Evolutionary conservation across 2,329 filamentous ascomycete genomes (phyloP).

Genomic region (Rachicladosporium sp.): DNA sequence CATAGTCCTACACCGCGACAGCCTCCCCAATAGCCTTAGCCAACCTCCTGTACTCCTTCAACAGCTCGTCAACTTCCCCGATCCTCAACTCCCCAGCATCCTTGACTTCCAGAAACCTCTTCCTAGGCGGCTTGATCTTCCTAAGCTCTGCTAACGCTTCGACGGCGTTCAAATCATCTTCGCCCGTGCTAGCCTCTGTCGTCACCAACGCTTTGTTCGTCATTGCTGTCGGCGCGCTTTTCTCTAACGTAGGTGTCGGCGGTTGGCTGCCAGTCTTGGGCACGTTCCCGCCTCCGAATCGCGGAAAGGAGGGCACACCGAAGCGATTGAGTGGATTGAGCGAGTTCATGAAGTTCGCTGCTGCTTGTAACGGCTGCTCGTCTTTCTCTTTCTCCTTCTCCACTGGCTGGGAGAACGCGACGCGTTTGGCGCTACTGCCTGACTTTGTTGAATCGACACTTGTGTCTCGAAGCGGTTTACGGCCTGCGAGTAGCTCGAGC

Average conservation of each 20-base stretch:
- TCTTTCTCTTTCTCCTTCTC: slow-evolving; percentile 1
- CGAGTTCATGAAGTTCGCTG: slow-evolving; percentile 20
- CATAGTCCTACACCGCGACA: slow-evolving; percentile 14
- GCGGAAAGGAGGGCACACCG: slow-evolving; percentile 20
- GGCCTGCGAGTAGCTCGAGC: slow-evolving; percentile 58
- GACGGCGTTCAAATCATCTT: slow-evolving; percentile 26
- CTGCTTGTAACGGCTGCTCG: slow-evolving; percentile 10
- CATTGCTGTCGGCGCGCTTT: slow-evolving; percentile 3
- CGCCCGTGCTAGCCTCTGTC: neutral
- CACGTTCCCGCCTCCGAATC: slow-evolving; percentile 20
- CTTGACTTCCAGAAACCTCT: slow-evolving; percentile 35
- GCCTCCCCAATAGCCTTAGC: slow-evolving; percentile 32
- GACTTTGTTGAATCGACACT: slow-evolving; percentile 64
- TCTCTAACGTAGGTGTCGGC: slow-evolving; percentile 1
- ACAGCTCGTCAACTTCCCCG: slow-evolving; percentile 35
- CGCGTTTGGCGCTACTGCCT: slow-evolving; percentile 36
- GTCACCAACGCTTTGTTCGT: neutral
- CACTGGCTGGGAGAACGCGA: slow-evolving; percentile 29
- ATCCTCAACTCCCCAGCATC: slow-evolving; percentile 34
- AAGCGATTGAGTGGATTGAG: slow-evolving; percentile 27
- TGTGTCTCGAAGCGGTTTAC: slow-evolving; percentile 52
- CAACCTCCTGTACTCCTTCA: slow-evolving; percentile 27
- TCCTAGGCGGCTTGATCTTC: slow-evolving; percentile 34
- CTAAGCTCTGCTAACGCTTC: slow-evolving; percentile 32
- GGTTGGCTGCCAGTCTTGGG: slow-evolving; percentile 5